Percentiles rank a stretch among this genome's conserved stretches.
These are phyloP conservation scores for Solanum sitiens DNA, from an alignment of 257 asterid species.

Conservation along the genomic window DNA sequence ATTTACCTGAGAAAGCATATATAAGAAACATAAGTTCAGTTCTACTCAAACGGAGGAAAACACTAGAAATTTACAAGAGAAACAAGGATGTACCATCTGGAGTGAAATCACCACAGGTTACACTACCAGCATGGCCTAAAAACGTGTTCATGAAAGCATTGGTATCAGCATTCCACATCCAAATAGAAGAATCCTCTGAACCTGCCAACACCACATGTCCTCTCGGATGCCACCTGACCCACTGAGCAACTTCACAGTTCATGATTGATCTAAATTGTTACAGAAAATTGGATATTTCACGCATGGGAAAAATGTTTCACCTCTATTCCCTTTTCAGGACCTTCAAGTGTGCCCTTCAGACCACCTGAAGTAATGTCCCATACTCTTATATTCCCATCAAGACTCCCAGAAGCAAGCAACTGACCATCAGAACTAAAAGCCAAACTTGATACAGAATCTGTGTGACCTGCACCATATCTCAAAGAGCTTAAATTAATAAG, in stretches of 20 bases:
- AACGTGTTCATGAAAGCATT: conserved; percentile 45
- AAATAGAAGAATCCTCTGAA: conserved; percentile 73
- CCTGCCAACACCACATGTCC: conserved; percentile 86
- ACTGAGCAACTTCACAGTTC: conserved; percentile 38
- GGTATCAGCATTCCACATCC: conserved; percentile 95
- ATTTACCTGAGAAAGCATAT: conserved; percentile 38
- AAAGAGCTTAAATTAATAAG: conserved; percentile 5
- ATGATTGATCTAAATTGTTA: neutral
- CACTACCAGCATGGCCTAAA: conserved; percentile 61
- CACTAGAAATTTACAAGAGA: neutral
- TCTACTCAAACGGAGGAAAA: neutral
- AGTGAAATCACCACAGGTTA: conserved; percentile 86
- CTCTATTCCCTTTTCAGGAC: conserved; percentile 84
- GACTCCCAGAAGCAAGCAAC: conserved; percentile 82
- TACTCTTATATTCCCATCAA: conserved; percentile 69
- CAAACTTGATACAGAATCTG: conserved; percentile 63
- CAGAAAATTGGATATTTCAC: neutral
- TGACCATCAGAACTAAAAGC: conserved; percentile 82
- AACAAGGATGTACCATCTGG: conserved; percentile 65
- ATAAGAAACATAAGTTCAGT: neutral
- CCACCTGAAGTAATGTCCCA: conserved; percentile 57
- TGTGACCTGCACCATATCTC: conserved; percentile 54
- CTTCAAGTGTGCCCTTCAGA: conserved; percentile 67
- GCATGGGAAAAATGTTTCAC: conserved; percentile 19
- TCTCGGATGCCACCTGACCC: conserved; percentile 94